These are phyloP conservation scores for Gautieria morchelliformis DNA, from an alignment of 768 basidiomycete genomes.

Conservation along the genomic window DNA sequence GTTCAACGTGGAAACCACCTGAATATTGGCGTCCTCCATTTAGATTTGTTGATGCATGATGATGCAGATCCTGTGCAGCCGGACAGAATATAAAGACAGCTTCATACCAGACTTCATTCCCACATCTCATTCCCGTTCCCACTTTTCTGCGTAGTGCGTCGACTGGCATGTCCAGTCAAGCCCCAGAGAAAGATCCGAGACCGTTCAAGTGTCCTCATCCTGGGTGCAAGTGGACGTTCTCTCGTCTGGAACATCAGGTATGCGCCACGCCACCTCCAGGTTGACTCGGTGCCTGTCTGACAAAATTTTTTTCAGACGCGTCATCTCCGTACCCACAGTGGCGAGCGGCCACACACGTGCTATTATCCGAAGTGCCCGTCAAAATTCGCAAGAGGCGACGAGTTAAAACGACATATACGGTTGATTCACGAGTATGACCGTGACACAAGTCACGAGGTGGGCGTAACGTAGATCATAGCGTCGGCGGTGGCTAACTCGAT, in stretches of 20 bases:
- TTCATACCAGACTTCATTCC: not conserved
- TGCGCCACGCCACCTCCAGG: constrained; percentile 10
- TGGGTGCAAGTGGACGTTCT: constrained; percentile 91
- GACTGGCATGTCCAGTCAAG: not conserved
- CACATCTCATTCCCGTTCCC: not conserved
- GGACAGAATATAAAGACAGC: too few species aligned
- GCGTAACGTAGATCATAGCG: not conserved
- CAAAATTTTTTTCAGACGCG: too few species aligned
- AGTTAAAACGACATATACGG: constrained; percentile 74
- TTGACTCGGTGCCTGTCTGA: too few species aligned
- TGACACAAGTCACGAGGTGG: not conserved
- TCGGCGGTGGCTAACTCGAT: not conserved
- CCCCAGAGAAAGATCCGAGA: constrained; percentile 21
- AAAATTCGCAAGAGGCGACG: constrained; percentile 95
- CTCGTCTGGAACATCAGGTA: constrained; percentile 92
- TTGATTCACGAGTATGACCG: constrained; percentile 3
- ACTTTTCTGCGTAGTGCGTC: not conserved
- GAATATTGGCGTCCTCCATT: too few species aligned
- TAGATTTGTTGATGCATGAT: too few species aligned
- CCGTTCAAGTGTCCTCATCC: constrained; percentile 96
- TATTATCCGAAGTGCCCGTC: constrained; percentile 92
- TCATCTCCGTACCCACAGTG: constrained; percentile 96
- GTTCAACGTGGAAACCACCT: too few species aligned
- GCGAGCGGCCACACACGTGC: constrained; percentile 95
- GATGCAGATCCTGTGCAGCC: too few species aligned